These are phyloP conservation scores for Cyberlindnera americana DNA, from an alignment of 805 yeast genomes.

Conservation along the genomic window DNA sequence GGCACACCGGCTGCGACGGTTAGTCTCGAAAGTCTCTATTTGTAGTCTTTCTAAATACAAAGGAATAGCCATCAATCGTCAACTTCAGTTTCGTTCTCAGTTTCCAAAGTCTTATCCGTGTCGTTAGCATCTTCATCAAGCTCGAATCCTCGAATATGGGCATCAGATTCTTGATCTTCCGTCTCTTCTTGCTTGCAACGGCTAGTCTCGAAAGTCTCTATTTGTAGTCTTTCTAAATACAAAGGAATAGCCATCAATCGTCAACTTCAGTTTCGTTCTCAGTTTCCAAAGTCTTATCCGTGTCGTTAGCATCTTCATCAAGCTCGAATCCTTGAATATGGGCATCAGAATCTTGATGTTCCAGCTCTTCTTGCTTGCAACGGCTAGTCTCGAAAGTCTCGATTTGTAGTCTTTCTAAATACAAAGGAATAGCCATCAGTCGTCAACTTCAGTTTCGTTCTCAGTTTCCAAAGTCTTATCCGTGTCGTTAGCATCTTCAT, in stretches of 20 bases:
- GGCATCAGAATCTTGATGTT: too few relatives aligned
- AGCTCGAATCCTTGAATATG: too few relatives aligned
- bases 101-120: constrained; percentile 2
- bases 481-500: constrained; percentile 3
- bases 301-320: constrained; percentile 2
- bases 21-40: neutral
- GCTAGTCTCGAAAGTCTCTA: neutral
- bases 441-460: constrained; percentile 4
- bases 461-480: constrained; percentile 3
- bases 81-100: constrained; percentile 1
- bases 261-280: constrained; percentile 2
- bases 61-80: neutral
- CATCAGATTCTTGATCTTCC: too few relatives aligned
- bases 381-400: neutral
- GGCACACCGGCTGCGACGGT: neutral
- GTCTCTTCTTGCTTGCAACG: too few relatives aligned
- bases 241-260: neutral
- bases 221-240: neutral
- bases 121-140: constrained; percentile 2
- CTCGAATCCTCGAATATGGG: too few relatives aligned
- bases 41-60: neutral
- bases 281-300: constrained; percentile 2
- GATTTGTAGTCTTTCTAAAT: neutral
- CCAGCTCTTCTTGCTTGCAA: too few relatives aligned
- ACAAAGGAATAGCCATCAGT: neutral